Conservation (phyloP, 2,329 filamentous ascomycete species). For the Coniochaeta sp. region DNA sequence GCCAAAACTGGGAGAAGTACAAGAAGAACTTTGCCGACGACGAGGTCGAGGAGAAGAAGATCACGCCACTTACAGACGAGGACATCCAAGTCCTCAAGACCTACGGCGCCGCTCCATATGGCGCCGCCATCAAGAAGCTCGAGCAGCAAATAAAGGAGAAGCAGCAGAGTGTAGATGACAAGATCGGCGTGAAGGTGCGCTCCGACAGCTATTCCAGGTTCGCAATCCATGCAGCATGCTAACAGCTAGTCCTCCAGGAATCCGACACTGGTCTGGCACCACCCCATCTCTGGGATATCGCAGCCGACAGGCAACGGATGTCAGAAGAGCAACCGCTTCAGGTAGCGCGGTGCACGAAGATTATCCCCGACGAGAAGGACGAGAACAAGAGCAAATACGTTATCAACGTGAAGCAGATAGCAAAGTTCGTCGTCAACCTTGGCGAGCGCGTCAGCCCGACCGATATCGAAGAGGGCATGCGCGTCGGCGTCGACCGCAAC, state of each 20-base stretch:
- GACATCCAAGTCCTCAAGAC: slow-evolving; percentile 99
- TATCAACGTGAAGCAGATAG: slow-evolving; percentile 99
- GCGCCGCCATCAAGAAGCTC: slow-evolving; percentile 87
- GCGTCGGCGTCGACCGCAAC: slow-evolving; percentile 94
- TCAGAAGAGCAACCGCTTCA: slow-evolving; percentile 95
- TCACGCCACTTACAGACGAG: slow-evolving; percentile 92
- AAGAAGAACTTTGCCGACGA: slow-evolving; percentile 95
- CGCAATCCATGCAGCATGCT: slow-evolving; percentile 12
- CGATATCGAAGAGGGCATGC: slow-evolving; percentile 99
- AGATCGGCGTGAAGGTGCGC: slow-evolving; percentile 78
- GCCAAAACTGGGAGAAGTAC: slow-evolving; percentile 97
- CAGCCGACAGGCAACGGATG: slow-evolving; percentile 97
- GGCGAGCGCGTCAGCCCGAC: slow-evolving; percentile 95
- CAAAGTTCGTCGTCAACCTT: slow-evolving; percentile 97
- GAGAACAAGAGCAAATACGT: slow-evolving; percentile 99
- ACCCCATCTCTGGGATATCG: slow-evolving; percentile 97
- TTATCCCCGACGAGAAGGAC: slow-evolving; percentile 95
- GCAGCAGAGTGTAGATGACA: slow-evolving; percentile 96
- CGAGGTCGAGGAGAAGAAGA: slow-evolving; percentile 99
- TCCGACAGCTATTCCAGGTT: neutral
- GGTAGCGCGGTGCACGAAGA: slow-evolving; percentile 97
- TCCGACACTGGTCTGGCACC: slow-evolving; percentile 97
- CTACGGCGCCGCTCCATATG: slow-evolving; percentile 94
- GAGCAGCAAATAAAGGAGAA: slow-evolving; percentile 99
- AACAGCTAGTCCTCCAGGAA: slow-evolving; percentile 55